phyloP scores from a whole-genome alignment of 1,284 basidiomycete species.

The Rhizoctonia solani region DNA sequence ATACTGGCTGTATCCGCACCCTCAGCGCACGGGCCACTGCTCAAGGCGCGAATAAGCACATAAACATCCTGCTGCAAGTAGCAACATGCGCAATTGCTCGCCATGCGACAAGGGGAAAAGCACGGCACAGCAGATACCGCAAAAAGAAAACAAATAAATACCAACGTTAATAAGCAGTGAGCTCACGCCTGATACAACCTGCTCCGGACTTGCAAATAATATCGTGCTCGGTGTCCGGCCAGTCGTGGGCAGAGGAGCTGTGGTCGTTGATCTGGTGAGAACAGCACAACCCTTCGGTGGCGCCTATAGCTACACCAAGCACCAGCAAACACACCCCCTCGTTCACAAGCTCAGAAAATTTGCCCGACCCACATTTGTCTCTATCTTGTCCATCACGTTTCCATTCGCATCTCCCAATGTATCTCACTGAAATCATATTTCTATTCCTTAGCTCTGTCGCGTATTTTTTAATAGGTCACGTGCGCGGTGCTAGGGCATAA shows the following conservation, averaged over 20 bases:
- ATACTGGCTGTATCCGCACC: background rate
- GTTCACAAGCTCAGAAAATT: background rate
- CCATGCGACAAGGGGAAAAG: slow-evolving; percentile 15
- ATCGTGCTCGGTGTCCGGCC: background rate
- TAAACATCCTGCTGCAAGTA: too few relatives aligned
- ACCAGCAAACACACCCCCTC: background rate
- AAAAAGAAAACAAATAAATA: background rate
- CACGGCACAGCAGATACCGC: background rate
- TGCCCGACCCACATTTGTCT: background rate
- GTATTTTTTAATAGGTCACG: slow-evolving; percentile 12
- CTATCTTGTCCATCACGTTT: background rate
- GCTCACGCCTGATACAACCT: background rate
- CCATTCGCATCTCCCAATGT: too few relatives aligned
- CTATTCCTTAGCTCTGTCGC: slow-evolving; percentile 1
- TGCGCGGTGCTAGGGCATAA: slow-evolving; percentile 31
- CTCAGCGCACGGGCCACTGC: too few relatives aligned
- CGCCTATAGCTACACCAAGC: background rate
- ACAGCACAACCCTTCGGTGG: slow-evolving; percentile 1
- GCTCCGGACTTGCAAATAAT: background rate
- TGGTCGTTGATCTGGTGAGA: slow-evolving; percentile 10
- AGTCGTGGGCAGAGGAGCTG: slow-evolving; percentile 4
- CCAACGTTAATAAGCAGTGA: background rate
- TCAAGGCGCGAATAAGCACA: too few relatives aligned
- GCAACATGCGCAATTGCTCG: slow-evolving; percentile 7
- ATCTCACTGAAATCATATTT: background rate